Base-by-base conservation (phyloP, 106 monocot genomes). In the Dendrobium nobile region DNA sequence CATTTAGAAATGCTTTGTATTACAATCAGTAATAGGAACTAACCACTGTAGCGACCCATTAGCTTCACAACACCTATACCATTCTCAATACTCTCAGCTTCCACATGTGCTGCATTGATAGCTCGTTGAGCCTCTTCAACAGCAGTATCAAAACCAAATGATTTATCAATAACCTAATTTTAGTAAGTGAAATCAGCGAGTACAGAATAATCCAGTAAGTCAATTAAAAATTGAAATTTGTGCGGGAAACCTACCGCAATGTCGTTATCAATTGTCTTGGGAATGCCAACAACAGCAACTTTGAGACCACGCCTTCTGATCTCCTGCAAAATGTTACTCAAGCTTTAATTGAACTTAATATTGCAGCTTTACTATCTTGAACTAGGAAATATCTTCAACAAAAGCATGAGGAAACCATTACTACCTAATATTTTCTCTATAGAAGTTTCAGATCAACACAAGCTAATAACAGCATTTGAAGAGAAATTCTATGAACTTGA, bases 71-170 rank as follows among this genome's bases (percentile, higher is more conserved):
- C 80, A 56, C 85, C 85, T 26, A 85, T 85, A 40, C 85, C 85
- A 81, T 85, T 85, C 70, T 85, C 85, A 54, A 80, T 47, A 72
- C 85, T 85, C 59, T 77, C 51, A 70, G 85, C 80, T 58, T 85
- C 85, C 13, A 85, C 85, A 72, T 81, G 85, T 47, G 85, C 85
- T 42, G 85, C 85, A 85, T 85, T 85, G 41, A 85, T 85, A 4
- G 85, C 85, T n/a, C 85, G 67, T 54, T 85, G 85, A 11, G 85
- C 85, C 31, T 85, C 85, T 77, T 85, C 85, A 54, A 85, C 85
- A 77, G 85, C 85, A 81, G 85, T 85, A 58, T 85, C 85, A 77
- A 85, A 85, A 51, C 85, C 85, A 80, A 85, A 84, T 18, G 84
- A 84, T 54, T 79, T 84, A 10, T 84, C 84, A 64, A 84, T 84